Conservation (phyloP, 768 basidiomycete species). For the Boletus eberwhitei region DNA sequence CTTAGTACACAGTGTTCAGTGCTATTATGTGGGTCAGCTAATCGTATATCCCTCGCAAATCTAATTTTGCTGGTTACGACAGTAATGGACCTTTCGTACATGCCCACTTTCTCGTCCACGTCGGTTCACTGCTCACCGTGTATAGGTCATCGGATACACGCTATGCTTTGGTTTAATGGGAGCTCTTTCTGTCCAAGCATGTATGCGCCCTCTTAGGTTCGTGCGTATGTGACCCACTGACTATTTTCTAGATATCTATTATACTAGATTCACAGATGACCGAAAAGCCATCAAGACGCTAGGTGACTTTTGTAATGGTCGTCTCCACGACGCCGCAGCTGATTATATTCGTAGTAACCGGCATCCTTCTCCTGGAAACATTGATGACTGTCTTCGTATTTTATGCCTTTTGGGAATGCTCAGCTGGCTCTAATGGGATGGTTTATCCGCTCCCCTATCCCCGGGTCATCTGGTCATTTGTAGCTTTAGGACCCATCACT, state of each 20-base stretch:
- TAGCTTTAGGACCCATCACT: slow-evolving; percentile 1
- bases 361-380: slow-evolving; percentile 10
- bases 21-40: background rate
- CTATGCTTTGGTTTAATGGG: background rate
- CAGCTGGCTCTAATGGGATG: background rate
- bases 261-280: slow-evolving; percentile 17
- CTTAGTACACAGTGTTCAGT: background rate
- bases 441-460: background rate
- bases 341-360: background rate
- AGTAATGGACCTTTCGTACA: background rate
- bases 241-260: slow-evolving; percentile 17
- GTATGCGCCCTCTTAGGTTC: too few relatives aligned
- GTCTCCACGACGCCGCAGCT: background rate
- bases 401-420: slow-evolving; percentile 6
- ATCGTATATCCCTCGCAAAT: background rate
- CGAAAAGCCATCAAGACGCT: slow-evolving; percentile 7
- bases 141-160: slow-evolving; percentile 15
- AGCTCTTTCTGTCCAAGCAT: too few relatives aligned
- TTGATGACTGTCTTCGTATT: slow-evolving; percentile 8
- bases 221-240: too few relatives aligned
- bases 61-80: background rate
- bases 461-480: background rate
- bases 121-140: background rate
- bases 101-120: background rate
- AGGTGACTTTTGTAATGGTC: background rate